phyloP scores from a whole-genome alignment of 495 filamentous ascomycete species.

The Hypoxylon trugodes region DNA sequence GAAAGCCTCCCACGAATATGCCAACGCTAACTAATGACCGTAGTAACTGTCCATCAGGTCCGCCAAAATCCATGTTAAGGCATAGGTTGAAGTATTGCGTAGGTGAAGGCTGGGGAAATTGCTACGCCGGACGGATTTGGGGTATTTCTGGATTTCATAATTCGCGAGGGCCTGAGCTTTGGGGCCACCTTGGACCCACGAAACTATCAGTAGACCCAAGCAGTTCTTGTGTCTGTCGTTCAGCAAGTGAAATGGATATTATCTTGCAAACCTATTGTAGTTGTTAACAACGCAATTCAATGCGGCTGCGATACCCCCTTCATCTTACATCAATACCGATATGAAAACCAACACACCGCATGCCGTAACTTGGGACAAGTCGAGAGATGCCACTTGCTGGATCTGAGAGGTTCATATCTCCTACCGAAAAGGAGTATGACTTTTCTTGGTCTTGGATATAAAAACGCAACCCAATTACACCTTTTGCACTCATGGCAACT shows the following conservation, averaged over 20 bases:
- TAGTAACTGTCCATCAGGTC: background rate
- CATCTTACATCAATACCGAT: slow-evolving; percentile 6
- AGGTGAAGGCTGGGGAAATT: background rate
- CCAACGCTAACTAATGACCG: background rate
- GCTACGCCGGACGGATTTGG: background rate
- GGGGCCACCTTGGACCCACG: background rate
- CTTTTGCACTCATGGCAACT: slow-evolving; percentile 1
- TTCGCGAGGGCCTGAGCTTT: background rate
- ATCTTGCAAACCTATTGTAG: slow-evolving; percentile 4
- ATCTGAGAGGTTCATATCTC: slow-evolving; percentile 6
- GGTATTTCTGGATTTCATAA: slow-evolving; percentile 7
- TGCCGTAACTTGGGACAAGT: background rate
- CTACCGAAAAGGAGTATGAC: background rate
- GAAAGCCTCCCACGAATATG: background rate
- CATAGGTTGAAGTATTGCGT: slow-evolving; percentile 2
- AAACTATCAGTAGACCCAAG: background rate
- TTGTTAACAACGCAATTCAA: background rate
- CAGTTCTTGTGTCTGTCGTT: background rate
- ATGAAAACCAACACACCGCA: slow-evolving; percentile 3
- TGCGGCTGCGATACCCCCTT: background rate
- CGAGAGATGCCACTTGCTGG: background rate
- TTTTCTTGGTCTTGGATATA: background rate
- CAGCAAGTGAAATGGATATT: slow-evolving; percentile 4
- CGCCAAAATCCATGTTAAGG: slow-evolving; percentile 9
- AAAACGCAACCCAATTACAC: background rate